Percentiles rank a stretch among this genome's conserved stretches.
Conservation (phyloP, 2,329 filamentous ascomycete species). For the Cucurbitaria berberidis region DNA sequence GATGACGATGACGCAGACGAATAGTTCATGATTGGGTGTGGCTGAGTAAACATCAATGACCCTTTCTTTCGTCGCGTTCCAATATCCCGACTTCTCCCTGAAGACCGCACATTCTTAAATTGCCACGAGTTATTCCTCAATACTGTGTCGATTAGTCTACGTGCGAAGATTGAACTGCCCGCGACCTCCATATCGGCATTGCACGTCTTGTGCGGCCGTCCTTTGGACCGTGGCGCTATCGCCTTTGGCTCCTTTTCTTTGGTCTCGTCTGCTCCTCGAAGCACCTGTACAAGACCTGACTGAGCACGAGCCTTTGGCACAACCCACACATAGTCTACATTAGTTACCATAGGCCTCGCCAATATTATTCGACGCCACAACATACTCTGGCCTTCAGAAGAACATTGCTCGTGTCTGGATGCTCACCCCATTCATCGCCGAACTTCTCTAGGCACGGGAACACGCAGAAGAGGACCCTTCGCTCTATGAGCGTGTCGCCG, state of each 20-base stretch:
- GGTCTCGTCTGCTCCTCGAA: conserved; percentile 30
- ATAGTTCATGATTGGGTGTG: conserved; percentile 20
- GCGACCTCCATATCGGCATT: conserved; percentile 31
- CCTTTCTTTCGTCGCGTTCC: background rate
- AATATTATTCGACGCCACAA: conserved; percentile 22
- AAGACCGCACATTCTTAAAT: conserved; percentile 91
- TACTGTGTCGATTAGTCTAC: conserved; percentile 95
- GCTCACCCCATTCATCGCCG: conserved; percentile 35
- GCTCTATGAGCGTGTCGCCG: conserved; percentile 16
- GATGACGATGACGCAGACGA: conserved; percentile 64
- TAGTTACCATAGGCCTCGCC: no score
- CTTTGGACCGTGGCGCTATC: conserved; percentile 37
- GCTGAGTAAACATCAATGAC: background rate
- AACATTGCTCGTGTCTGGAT: conserved; percentile 33
- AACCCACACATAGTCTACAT: conserved; percentile 10
- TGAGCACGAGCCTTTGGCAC: conserved; percentile 33
- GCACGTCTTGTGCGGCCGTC: conserved; percentile 44
- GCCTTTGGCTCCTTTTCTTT: conserved; percentile 32
- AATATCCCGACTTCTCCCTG: background rate
- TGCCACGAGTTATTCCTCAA: conserved; percentile 73
- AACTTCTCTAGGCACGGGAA: conserved; percentile 43
- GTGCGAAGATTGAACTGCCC: conserved; percentile 75
- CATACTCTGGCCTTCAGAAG: conserved; percentile 42
- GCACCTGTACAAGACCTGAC: conserved; percentile 28
- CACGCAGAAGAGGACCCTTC: conserved; percentile 37